Evolutionary conservation across 1,284 basidiomycete species (phyloP).

Genomic region (Stygiomarasmius scandens): DNA sequence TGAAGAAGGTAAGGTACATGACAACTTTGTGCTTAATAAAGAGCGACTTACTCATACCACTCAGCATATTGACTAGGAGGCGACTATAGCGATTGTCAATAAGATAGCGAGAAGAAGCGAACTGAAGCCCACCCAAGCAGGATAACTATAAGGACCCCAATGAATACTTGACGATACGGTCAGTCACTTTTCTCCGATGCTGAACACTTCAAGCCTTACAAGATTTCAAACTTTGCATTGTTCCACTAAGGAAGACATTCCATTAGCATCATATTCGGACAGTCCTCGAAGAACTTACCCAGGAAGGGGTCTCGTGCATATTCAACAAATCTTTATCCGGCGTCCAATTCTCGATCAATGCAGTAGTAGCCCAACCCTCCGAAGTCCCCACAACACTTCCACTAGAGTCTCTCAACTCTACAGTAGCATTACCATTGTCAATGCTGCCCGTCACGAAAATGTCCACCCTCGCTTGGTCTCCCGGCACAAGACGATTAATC

Average conservation of each 20-base stretch:
- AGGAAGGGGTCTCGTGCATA: conserved; percentile 53
- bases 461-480: conserved; percentile 48
- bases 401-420: conserved; percentile 34
- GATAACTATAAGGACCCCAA: conserved; percentile 60
- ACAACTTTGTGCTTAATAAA: too few relatives aligned
- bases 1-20: neutral
- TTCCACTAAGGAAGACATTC: conserved; percentile 36
- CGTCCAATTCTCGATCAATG: conserved; percentile 43
- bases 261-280: neutral
- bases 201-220: too few relatives aligned
- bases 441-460: conserved; percentile 36
- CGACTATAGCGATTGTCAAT: conserved; percentile 26
- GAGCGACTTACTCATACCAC: conserved; percentile 52
- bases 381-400: conserved; percentile 36
- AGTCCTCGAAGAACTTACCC: conserved; percentile 42
- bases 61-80: conserved; percentile 50
- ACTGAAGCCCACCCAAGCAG: conserved; percentile 43
- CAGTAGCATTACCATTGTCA: conserved; percentile 32
- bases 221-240: conserved; percentile 58
- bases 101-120: too few relatives aligned
- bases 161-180: too few relatives aligned
- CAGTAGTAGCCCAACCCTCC: conserved; percentile 37
- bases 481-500: conserved; percentile 44
- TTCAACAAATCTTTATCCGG: conserved; percentile 39
- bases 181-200: too few relatives aligned